A percentile compares a stretch with the other conserved stretches of the same genome.
phyloP scores from a whole-genome alignment of 495 filamentous ascomycete genomes.

The Penicillium samsonianum region DNA sequence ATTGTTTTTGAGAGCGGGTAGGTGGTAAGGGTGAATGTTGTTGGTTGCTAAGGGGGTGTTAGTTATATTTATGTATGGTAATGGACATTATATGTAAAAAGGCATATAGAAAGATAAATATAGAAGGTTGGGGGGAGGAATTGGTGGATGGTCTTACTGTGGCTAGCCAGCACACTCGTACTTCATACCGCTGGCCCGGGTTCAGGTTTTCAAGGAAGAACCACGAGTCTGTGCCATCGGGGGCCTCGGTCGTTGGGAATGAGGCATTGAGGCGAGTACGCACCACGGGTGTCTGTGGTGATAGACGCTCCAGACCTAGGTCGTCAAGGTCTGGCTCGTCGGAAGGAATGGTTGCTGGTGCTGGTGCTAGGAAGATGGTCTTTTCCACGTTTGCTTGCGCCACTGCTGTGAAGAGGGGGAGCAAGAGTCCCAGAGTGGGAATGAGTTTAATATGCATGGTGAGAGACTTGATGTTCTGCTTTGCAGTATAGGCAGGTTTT shows the following conservation, averaged over 20 bases:
- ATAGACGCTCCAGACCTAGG: slow-evolving; percentile 64
- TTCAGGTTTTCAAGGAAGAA: slow-evolving; percentile 75
- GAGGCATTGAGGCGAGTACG: slow-evolving; percentile 62
- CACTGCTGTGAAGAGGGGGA: slow-evolving; percentile 33
- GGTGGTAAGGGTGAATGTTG: slow-evolving; percentile 68
- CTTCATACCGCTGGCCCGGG: slow-evolving; percentile 79
- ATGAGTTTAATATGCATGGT: slow-evolving; percentile 22
- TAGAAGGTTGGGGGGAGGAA: neutral
- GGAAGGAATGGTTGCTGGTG: slow-evolving; percentile 50
- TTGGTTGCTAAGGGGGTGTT: slow-evolving; percentile 71
- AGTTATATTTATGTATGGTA: neutral
- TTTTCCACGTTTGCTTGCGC: slow-evolving; percentile 81
- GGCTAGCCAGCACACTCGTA: slow-evolving; percentile 91
- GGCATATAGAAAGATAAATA: neutral
- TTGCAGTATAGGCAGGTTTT: slow-evolving; percentile 12
- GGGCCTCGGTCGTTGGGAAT: slow-evolving; percentile 58
- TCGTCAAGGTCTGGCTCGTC: slow-evolving; percentile 60
- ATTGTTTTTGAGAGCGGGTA: slow-evolving; percentile 60
- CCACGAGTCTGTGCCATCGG: slow-evolving; percentile 73
- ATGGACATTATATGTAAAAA: neutral
- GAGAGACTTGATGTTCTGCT: neutral
- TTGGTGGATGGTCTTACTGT: slow-evolving; percentile 61
- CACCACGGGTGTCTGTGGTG: slow-evolving; percentile 55
- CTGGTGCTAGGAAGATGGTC: slow-evolving; percentile 79
- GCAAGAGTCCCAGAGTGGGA: slow-evolving; percentile 27